Percentiles rank a stretch among this genome's conserved stretches.
phyloP scores from a whole-genome alignment of 495 filamentous ascomycete genomes.

The Talaromyces thailandensis region DNA sequence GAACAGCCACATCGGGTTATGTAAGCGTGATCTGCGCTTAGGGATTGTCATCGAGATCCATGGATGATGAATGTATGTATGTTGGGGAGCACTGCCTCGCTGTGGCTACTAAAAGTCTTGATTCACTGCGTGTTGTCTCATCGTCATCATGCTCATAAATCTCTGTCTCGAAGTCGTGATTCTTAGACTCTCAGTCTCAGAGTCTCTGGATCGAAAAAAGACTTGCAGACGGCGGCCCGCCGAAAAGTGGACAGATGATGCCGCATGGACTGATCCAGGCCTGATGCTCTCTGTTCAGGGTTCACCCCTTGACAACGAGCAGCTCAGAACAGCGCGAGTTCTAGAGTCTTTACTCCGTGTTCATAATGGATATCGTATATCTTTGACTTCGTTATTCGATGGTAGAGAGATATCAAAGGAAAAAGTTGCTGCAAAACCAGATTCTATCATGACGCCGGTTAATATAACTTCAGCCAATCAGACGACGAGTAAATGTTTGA shows the following conservation, averaged over 20 bases:
- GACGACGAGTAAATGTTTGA: background rate
- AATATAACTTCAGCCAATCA: background rate
- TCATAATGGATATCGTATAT: too few species aligned
- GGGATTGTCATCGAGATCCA: background rate
- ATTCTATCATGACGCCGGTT: background rate
- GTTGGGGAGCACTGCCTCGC: background rate
- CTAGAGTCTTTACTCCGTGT: too few species aligned
- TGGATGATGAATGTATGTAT: background rate
- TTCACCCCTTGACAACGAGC: background rate
- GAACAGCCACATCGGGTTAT: background rate
- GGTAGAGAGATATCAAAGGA: too few species aligned
- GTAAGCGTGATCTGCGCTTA: background rate
- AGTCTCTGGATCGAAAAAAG: too few species aligned
- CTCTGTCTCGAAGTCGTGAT: too few species aligned
- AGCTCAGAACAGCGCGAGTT: too few species aligned
- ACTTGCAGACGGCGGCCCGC: background rate
- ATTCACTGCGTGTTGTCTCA: background rate
- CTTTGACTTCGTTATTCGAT: too few species aligned
- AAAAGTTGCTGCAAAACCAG: background rate
- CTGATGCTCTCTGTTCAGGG: background rate
- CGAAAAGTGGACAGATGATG: background rate
- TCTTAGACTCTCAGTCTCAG: background rate
- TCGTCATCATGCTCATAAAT: background rate
- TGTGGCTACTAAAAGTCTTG: background rate
- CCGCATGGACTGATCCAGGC: slow-evolving; percentile 5